Base-by-base conservation (phyloP, 108 stramenopile genomes). In the Aurantiochytrium sp. region DNA sequence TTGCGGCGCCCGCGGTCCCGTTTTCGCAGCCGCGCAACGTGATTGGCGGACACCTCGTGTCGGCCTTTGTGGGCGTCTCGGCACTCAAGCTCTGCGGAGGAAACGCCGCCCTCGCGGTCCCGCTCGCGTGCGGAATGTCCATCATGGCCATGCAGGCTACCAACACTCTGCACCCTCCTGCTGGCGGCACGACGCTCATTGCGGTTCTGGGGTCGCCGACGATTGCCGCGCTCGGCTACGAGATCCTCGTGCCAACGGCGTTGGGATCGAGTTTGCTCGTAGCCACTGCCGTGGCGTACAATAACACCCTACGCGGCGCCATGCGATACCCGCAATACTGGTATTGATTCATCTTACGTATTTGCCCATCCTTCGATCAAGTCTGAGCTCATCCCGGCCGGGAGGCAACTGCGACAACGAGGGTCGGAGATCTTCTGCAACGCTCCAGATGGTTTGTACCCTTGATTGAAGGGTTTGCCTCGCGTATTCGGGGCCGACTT, bases 261-360 rank as follows among this genome's bases (percentile, higher is more conserved):
- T 12, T 81, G 6, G 73, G 73, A 1, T 81, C 73, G 24, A 12
- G 24, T 12, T 12, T 41, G 6, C 39, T 81, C 0, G 73, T 81
- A 12, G 42, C 45, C 12, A 22, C 73, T 12, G 73, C 73, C 39
- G 73, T 81, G n/a, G 10, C 32, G 10, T 81, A 48, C 73, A 81
- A 81, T 24, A 81, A 81, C 73, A 27, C 45, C 19, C 45, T 41
- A 5, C 73, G 73, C 73, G 73, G 73, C 8, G 73, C 24, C 39
- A 81, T 81, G 73, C 39, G 73, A 19, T 81, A 81, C 39, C 73
- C 73, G n/a, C 73, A 81, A 3, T 81, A 81, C 24, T 81, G 73
- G 73, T 48, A 27, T 48, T 81, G 19, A 68, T 54, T n/a, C n/a
- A n/a, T n/a, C n/a, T n/a, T n/a, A n/a, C n/a, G n/a, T n/a, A n/a